A percentile compares a stretch with the other conserved stretches of the same genome.
phyloP scores from a whole-genome alignment of 2,329 filamentous ascomycete species.

The Clarireedia monteithiana region DNA sequence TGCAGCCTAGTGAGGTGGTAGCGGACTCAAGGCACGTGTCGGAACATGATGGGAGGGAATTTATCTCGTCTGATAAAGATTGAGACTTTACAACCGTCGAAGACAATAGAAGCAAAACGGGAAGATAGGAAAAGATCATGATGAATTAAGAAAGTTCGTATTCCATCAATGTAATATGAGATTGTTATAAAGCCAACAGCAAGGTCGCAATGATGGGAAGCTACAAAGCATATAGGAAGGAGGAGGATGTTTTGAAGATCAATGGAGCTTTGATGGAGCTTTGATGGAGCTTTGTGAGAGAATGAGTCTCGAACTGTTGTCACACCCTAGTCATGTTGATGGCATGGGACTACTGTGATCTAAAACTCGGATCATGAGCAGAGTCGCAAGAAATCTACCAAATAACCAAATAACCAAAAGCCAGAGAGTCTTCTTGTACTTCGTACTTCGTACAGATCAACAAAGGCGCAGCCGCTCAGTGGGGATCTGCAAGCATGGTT shows the following conservation, averaged over 20 bases:
- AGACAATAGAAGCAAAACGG: not conserved
- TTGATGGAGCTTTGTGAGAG: too few relatives aligned
- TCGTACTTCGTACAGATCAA: not conserved
- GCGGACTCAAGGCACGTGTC: not conserved
- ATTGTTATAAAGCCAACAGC: not conserved
- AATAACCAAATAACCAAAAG: not conserved
- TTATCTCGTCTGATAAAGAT: constrained; percentile 1
- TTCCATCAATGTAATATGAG: not conserved
- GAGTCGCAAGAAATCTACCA: not conserved
- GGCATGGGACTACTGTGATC: not conserved
- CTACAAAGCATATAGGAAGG: not conserved
- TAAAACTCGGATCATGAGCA: not conserved
- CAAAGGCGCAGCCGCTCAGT: not conserved
- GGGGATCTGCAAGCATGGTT: not conserved
- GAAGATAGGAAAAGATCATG: constrained; percentile 1
- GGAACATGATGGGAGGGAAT: constrained; percentile 5
- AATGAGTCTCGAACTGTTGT: not conserved
- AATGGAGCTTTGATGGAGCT: too few relatives aligned
- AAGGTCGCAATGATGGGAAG: not conserved
- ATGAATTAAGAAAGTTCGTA: not conserved
- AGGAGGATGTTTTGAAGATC: too few relatives aligned
- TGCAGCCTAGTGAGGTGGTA: not conserved
- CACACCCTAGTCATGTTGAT: not conserved
- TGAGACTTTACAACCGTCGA: not conserved
- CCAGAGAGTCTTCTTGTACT: too few relatives aligned